phyloP scores from a whole-genome alignment of 441 rosid genomes.

The Populus hybrid region DNA sequence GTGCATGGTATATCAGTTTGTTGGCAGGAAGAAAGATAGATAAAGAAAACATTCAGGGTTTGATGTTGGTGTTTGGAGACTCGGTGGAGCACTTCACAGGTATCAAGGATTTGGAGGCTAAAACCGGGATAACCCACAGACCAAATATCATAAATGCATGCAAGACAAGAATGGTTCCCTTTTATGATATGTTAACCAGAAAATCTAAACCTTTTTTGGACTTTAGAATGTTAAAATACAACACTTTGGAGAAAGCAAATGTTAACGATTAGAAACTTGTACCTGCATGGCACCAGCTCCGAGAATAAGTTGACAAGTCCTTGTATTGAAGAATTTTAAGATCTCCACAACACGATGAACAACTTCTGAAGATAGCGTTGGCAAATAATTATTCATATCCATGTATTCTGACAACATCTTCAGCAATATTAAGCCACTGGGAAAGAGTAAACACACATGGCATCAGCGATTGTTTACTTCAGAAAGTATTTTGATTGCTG shows the following conservation, averaged over 20 bases:
- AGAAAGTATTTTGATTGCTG: neutral
- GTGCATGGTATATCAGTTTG: neutral
- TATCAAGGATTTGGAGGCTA: neutral
- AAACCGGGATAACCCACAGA: neutral
- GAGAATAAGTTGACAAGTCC: slow-evolving; percentile 97
- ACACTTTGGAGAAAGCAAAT: neutral
- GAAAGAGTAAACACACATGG: slow-evolving; percentile 21
- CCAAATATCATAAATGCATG: neutral
- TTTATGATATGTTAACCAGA: neutral
- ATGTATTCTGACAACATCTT: slow-evolving; percentile 98
- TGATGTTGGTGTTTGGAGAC: neutral
- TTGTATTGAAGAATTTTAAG: slow-evolving; percentile 88
- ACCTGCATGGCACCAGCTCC: slow-evolving; percentile 99
- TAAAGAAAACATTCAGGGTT: neutral
- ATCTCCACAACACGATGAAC: slow-evolving; percentile 96
- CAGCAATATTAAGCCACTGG: slow-evolving; percentile 96
- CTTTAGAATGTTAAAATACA: neutral
- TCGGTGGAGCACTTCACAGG: neutral
- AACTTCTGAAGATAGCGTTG: slow-evolving; percentile 85
- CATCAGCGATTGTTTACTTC: slow-evolving; percentile 21
- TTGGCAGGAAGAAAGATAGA: neutral
- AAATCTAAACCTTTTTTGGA: neutral
- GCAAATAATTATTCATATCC: slow-evolving; percentile 84
- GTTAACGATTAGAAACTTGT: slow-evolving; percentile 8
- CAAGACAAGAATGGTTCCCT: neutral